Base-by-base conservation (phyloP, 495 filamentous ascomycete genomes). In the Aspergillus taichungensis region DNA sequence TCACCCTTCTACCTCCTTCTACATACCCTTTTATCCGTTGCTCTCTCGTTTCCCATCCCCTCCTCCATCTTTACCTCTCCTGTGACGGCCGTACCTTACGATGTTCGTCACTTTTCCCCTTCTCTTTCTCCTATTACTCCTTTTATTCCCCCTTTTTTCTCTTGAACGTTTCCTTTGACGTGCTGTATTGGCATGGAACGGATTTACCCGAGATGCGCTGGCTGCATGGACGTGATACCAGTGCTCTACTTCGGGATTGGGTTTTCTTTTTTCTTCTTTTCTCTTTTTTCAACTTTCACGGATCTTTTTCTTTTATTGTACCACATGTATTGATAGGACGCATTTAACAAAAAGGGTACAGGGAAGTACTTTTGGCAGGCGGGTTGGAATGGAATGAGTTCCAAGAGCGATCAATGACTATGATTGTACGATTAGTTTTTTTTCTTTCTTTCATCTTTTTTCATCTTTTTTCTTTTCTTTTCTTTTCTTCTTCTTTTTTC, bases 261-360 rank as follows among this genome's bases (percentile, higher is more conserved):
- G 49, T 41, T 51, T 29, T 30, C 13, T 30, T 29, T 30, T 43
- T 52, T 52, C 28, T 43, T 45, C 47, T 52, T 52, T 46, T 35
- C 46, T 39, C 3, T 46, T 39, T 39, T 11, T 24, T 43, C 13
- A 12, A 11, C 33, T 29, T 44, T 37, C 10, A 6, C 42, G 5
- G 13, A 37, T 44, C 11, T 7, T 31, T 49, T 40, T 49, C 30
- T 53, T 29, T 41, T 52, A 49, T 48, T 66, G 61, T 58, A 59
- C 59, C 53, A 63, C 61, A 62, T 65, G 62, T 61, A 68, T 63
- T 55, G 52, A 55, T 63, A 57, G 57, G 61, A 61, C 49, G 49
- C 54, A 53, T 47, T 24, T 24, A 24, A 24, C 18, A 54, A 52
- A 41, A 57, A 55, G 57, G 57, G 49, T 45, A 55, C 51, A 51